Percentiles rank a stretch among this genome's conserved stretches.
Conservation (phyloP, 225 moss, liverwort and hornwort genomes). For the Thuidium tamariscinum region DNA sequence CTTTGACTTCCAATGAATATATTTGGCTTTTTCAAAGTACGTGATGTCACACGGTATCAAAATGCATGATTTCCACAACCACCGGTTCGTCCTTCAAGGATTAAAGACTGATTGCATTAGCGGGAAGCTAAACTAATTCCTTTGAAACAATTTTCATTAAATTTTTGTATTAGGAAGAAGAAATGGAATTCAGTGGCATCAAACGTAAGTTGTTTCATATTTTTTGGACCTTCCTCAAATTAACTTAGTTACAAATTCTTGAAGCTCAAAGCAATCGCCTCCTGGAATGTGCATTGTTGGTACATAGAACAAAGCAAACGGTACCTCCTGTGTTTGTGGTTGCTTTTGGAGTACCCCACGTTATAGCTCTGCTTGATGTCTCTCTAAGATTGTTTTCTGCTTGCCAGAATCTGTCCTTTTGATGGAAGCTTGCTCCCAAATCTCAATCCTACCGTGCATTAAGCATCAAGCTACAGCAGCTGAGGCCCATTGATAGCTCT, state of each 20-base stretch:
- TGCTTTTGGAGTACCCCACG: background rate
- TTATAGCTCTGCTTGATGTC: background rate
- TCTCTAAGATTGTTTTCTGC: background rate
- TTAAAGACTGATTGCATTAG: background rate
- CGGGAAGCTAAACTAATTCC: fast-evolving
- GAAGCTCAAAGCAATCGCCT: background rate
- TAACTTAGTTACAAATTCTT: background rate
- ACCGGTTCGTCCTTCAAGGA: too few relatives aligned
- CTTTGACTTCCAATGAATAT: too few relatives aligned
- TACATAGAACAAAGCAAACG: too few relatives aligned
- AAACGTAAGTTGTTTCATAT: background rate
- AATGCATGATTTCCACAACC: too few relatives aligned
- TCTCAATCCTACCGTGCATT: background rate
- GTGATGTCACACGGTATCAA: too few relatives aligned
- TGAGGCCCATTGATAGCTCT: background rate
- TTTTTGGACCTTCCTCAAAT: background rate
- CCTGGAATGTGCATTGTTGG: too few relatives aligned
- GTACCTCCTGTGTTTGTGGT: background rate
- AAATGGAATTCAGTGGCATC: too few relatives aligned
- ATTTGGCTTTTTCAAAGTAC: too few relatives aligned
- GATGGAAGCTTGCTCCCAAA: background rate
- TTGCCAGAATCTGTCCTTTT: background rate
- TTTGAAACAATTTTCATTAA: background rate
- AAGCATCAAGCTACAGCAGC: background rate
- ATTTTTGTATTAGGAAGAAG: too few relatives aligned